phyloP scores from a whole-genome alignment of 2,329 filamentous ascomycete genomes.

The Fusarium coicis region DNA sequence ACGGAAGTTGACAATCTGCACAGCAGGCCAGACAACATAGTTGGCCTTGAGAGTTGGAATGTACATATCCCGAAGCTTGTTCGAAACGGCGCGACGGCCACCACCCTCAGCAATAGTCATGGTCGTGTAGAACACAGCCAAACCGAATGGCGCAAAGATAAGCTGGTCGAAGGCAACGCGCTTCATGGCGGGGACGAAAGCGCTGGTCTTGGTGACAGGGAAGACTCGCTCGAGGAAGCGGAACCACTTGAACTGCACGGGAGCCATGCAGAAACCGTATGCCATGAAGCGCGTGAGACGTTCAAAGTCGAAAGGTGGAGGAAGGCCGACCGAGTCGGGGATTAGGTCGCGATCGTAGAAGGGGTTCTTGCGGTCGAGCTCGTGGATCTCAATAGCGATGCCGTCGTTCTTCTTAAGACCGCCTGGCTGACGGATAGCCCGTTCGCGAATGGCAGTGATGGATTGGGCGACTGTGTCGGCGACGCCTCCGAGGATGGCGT shows the following conservation, averaged over 20 bases:
- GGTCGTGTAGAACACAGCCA: conserved; percentile 90
- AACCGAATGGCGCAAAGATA: conserved; percentile 88
- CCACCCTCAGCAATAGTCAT: conserved; percentile 98
- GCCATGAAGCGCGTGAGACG: conserved; percentile 94
- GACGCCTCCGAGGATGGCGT: conserved; percentile 92
- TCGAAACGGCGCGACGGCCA: conserved; percentile 78
- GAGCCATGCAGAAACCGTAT: conserved; percentile 96
- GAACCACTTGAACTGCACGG: conserved; percentile 96
- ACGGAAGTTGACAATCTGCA: conserved; percentile 97
- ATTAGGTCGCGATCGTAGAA: conserved; percentile 73
- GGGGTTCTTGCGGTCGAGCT: conserved; percentile 84
- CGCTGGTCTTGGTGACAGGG: conserved; percentile 81
- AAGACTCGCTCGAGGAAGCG: conserved; percentile 83
- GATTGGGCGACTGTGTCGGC: conserved; percentile 96
- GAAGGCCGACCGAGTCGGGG: conserved; percentile 68
- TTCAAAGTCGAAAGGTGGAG: conserved; percentile 95
- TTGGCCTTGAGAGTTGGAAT: conserved; percentile 95
- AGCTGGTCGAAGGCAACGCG: conserved; percentile 93
- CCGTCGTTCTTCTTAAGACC: conserved; percentile 72
- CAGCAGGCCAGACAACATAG: conserved; percentile 92
- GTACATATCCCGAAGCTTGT: conserved; percentile 95
- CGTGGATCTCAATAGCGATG: conserved; percentile 87
- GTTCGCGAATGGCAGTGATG: conserved; percentile 83
- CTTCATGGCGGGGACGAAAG: conserved; percentile 84
- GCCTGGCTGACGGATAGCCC: conserved; percentile 70